Evolutionary conservation across 345 rosid species (phyloP), one percentile per base, ranked within the genome.

Genomic region (Lenwebbia sp.): DNA sequence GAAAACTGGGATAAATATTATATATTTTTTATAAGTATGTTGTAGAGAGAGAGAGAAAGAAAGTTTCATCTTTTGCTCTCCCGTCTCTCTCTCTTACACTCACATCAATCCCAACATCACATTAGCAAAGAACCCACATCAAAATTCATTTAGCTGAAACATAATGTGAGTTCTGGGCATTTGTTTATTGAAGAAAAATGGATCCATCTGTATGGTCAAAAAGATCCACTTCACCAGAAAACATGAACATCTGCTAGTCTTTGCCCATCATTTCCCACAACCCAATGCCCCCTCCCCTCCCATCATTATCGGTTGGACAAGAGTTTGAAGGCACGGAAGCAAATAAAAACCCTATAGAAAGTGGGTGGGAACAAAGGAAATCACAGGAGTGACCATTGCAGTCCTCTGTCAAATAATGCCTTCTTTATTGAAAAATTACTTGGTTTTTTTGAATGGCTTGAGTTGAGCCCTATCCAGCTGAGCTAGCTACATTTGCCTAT

Each of bases 51-150:
- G 55, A 62, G 47, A 56, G 37, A 30, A 11, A 51, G 57, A 49
- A 21, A 21, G 58, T 13, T 13, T 4, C 44, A 33, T 12, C 78
- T 19, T 19, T 19, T 21, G 56, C 56, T 33, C 78, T 65, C 76
- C 30, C 53, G 10, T 26, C 28, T 25, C 60, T 23, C 60, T 56
- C n/a, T 3, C 25, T 25, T 0, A 53, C 74, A 58, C 90, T 58
- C 84, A 89, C 91, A 90, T 89, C 91, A 90, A 92, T 92, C 91
- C 92, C 94, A 70, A 70, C 56, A 55, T 89, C 88, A 87, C 82
- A 13, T 76, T n/a, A 88, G 41, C 65, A 85, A 70, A 65, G 85
- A 86, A 85, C n/a, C 84, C 84, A 57, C 41, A 4, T 19, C 82
- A 47, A 52, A 55, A 88, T 51, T 30, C 82, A 54, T 83, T 28